Evolutionary conservation across 768 basidiomycete genomes (phyloP).

Genomic region (Tulasnella sp.): DNA sequence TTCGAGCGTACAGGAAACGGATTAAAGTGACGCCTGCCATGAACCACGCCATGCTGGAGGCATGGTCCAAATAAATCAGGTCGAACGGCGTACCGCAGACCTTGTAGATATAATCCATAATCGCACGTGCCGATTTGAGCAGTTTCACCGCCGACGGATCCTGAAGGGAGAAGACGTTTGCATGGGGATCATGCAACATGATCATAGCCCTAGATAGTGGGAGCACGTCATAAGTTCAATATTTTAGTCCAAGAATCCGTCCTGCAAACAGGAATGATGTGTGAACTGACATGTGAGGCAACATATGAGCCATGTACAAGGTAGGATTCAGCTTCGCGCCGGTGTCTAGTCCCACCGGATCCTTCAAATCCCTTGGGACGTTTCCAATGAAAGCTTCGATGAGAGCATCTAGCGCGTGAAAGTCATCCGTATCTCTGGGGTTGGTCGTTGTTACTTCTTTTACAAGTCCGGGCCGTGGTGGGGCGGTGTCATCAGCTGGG

Average conservation of each 20-base stretch:
- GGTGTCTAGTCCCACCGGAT: background rate
- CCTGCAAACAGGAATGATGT: background rate
- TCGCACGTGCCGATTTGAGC: slow-evolving; percentile 50
- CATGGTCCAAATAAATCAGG: slow-evolving; percentile 55
- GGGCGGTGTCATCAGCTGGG: no score
- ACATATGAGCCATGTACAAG: slow-evolving; percentile 9
- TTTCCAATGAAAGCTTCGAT: background rate
- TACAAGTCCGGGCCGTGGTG: no score
- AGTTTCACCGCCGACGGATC: slow-evolving; percentile 62
- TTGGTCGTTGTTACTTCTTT: slow-evolving; percentile 23
- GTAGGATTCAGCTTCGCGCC: background rate
- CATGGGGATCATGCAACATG: slow-evolving; percentile 66
- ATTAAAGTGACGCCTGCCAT: slow-evolving; percentile 52
- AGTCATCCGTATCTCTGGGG: background rate
- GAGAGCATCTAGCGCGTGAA: background rate
- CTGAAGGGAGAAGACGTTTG: slow-evolving; percentile 43
- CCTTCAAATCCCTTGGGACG: slow-evolving; percentile 6
- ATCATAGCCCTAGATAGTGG: slow-evolving; percentile 54
- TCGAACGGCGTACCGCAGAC: slow-evolving; percentile 61
- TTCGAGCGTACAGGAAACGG: slow-evolving; percentile 52
- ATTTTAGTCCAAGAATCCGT: background rate
- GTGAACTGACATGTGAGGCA: background rate
- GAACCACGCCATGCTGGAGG: slow-evolving; percentile 57
- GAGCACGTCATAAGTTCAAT: no score
- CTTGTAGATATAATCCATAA: slow-evolving; percentile 54